A percentile compares a stretch with the other conserved stretches of the same genome.
phyloP scores from a whole-genome alignment of 495 filamentous ascomycete species.

The Penicillium verhagenii region DNA sequence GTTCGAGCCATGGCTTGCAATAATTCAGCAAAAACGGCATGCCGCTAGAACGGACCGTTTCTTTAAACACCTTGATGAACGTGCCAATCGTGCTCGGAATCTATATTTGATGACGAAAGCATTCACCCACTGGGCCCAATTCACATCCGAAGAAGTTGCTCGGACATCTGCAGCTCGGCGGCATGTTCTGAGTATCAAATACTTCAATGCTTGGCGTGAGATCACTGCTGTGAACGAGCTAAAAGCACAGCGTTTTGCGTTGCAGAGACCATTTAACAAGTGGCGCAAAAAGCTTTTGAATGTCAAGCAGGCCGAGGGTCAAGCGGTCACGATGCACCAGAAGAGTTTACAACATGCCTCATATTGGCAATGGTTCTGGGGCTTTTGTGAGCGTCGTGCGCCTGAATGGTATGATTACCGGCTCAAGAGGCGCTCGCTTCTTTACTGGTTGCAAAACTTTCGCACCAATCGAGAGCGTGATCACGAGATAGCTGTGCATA shows the following conservation, averaged over 20 bases:
- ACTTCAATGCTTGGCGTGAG: slow-evolving; percentile 75
- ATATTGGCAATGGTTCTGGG: slow-evolving; percentile 59
- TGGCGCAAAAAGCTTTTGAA: slow-evolving; percentile 51
- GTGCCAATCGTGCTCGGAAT: slow-evolving; percentile 61
- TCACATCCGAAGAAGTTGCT: slow-evolving; percentile 57
- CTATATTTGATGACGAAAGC: slow-evolving; percentile 67
- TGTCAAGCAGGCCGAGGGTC: slow-evolving; percentile 31
- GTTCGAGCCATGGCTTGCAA: slow-evolving; percentile 57
- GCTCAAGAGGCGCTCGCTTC: slow-evolving; percentile 46
- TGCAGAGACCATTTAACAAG: slow-evolving; percentile 54
- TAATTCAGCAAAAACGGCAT: slow-evolving; percentile 47
- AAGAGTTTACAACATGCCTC: slow-evolving; percentile 41
- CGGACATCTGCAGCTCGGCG: slow-evolving; percentile 59
- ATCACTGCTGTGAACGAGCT: slow-evolving; percentile 69
- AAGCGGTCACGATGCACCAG: slow-evolving; percentile 45
- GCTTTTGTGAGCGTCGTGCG: slow-evolving; percentile 53
- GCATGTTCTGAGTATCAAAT: slow-evolving; percentile 68
- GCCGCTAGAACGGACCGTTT: slow-evolving; percentile 56
- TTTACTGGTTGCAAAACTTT: slow-evolving; percentile 46
- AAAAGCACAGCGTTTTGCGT: slow-evolving; percentile 62
- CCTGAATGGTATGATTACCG: slow-evolving; percentile 50
- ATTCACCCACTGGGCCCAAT: slow-evolving; percentile 71
- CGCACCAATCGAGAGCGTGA: slow-evolving; percentile 43
- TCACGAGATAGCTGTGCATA: slow-evolving; percentile 37
- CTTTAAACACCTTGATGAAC: slow-evolving; percentile 58